Evolutionary conservation across 495 filamentous ascomycete genomes (phyloP), one percentile per base, ranked within the genome.

Genomic region (Penicillium macrosclerotiorum): DNA sequence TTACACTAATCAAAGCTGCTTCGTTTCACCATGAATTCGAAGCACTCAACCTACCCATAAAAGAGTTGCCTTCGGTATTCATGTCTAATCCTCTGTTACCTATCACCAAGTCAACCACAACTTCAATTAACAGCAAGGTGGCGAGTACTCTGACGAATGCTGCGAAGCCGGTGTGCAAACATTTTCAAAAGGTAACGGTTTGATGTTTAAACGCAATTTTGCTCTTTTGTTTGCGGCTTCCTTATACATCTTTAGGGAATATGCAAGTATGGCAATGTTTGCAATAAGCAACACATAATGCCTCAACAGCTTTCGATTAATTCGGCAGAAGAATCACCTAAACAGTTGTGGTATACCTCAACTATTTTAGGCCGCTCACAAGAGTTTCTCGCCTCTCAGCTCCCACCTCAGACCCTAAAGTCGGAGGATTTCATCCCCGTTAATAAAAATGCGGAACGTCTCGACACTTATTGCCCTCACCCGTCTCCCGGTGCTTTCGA

Each of bases 1-100:
- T 84, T 38, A 81, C 79, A 5, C 68, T 84, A 11, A 57, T 85
- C 31, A 72, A 71, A 51, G 60, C 67, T 13, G 62, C 67, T 18
- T 54, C 52, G 1, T 72, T 69, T 37, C 64, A 67, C 22, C 52
- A 54, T 9, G 63, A 72, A 52, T 74, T 64, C 16, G 55, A 65
- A 18, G 49, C 23, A 0, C 52, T 71, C n/a, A 58, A 47, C 13
- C 47, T 79, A 29, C 62, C 64, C 8, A 58, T 78, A 17, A 63
- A 62, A 44, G 72, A 76, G 43, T 24, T 79, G 20, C 69, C 69
- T 5, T 54, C 62, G 1, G 64, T 76, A 8, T 78, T 79, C 42
- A 69, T 66, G 45, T 63, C 67, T 14, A 52, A 56, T 1, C 56
- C 64, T 8, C 39, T 71, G n/a, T n/a, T n/a, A n/a, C n/a, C 37